A percentile compares a stretch with the other conserved stretches of the same genome.
Conservation (phyloP, 2,329 filamentous ascomycete species). For the Endothia cerciana region DNA sequence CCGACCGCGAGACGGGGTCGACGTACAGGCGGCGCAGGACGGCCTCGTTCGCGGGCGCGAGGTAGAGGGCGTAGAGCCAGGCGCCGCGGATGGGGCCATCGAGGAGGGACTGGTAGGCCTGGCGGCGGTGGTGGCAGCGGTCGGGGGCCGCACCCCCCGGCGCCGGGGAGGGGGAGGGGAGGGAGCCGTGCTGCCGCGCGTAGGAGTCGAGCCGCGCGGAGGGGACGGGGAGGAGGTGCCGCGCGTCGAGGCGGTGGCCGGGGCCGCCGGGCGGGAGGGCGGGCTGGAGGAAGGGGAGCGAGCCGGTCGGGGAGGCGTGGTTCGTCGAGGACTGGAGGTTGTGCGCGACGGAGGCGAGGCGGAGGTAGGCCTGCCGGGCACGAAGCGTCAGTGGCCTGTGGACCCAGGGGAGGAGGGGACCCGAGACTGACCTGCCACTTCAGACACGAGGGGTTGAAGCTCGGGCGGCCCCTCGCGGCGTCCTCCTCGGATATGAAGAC, state of each 20-base stretch:
- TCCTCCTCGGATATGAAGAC: slow-evolving; percentile 74
- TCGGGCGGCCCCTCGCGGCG: slow-evolving; percentile 65
- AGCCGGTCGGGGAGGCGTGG: slow-evolving; percentile 87
- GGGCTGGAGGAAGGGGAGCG: slow-evolving; percentile 85
- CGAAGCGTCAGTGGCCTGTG: background rate
- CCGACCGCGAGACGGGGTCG: slow-evolving; percentile 60
- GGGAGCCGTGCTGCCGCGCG: slow-evolving; percentile 21
- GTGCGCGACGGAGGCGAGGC: slow-evolving; percentile 72
- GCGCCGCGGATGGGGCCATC: slow-evolving; percentile 80
- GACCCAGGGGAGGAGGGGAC: slow-evolving; percentile 3
- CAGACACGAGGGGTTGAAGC: slow-evolving; percentile 89
- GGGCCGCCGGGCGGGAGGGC: slow-evolving; percentile 12
- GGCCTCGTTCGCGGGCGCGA: slow-evolving; percentile 68
- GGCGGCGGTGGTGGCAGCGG: slow-evolving; percentile 52
- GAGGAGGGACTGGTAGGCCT: slow-evolving; percentile 79
- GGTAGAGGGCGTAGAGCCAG: slow-evolving; percentile 86
- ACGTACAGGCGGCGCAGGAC: slow-evolving; percentile 77
- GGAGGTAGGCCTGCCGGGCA: slow-evolving; percentile 72
- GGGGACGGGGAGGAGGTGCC: slow-evolving; percentile 36
- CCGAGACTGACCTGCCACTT: slow-evolving; percentile 82
- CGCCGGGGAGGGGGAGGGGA: slow-evolving; percentile 31
- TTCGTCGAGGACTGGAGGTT: slow-evolving; percentile 76
- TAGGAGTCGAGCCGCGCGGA: slow-evolving; percentile 26
- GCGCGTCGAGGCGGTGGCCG: slow-evolving; percentile 40
- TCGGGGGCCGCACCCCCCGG: slow-evolving; percentile 49